Base-by-base conservation (phyloP, 306 rosid genomes). In the Rosa multiflora region DNA sequence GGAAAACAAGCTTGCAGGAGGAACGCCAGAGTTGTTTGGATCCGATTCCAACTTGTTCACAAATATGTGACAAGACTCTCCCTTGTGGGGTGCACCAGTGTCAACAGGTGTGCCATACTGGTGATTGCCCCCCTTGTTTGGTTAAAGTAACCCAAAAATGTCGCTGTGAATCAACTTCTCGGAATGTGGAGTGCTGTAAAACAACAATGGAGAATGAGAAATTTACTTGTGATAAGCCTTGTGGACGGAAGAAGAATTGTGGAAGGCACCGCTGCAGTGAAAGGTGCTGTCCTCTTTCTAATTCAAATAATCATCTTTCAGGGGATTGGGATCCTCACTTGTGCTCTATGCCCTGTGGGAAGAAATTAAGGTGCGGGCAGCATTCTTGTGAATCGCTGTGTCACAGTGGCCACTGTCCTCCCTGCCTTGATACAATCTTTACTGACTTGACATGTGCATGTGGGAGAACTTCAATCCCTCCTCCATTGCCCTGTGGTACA, bases 211-310 rank as follows among this genome's bases (percentile, higher is more conserved):
- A 79, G 83, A 78, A 66, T 32, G 91, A 82, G 77, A 80, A 82
- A 29, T 94, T 89, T 76, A 86, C 88, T 75, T 94, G 98, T 80
- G 97, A 89, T 74, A 92, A 83, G 87, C 86, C 94, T 61, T 94
- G 98, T 82, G 98, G 97, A 69, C 81, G 70, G 76, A 94, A 94
- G 83, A 94, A 92, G 89, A 94, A 83, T 76, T 94, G 98, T 81
- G 98, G 98, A 85, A 90, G 97, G 85, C 98, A 94, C 67, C 89
- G 97, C 47, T 94, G 98, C 74, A 94, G 88, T 71, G 97, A 92
- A 79, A 82, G 89, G 74, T 94, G 98, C 79, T 94, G 98, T 77
- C 97, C 94, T 64, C 88, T 86, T 66, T 87, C 91, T 43, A 85
- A 82, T 88, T 85, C 89, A 10, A 83, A 70, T 73, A 83, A 61